phyloP scores from a whole-genome alignment of 2,329 filamentous ascomycete genomes.

The Cladosporium oxysporum region DNA sequence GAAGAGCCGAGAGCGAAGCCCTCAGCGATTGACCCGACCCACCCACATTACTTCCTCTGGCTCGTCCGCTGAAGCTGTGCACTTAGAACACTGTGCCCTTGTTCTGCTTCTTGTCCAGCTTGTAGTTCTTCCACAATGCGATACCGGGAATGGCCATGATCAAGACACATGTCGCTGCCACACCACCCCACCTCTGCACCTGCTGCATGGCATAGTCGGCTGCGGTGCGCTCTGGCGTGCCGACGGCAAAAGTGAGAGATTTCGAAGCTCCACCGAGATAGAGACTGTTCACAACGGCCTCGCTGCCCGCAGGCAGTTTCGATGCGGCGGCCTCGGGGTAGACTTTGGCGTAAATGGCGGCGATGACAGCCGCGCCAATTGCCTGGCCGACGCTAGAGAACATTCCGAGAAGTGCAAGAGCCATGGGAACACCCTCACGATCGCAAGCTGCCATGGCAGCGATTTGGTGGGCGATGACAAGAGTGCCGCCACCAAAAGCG shows the following conservation, averaged over 20 bases:
- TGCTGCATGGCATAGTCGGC: constrained; percentile 52
- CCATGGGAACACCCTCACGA: constrained; percentile 30
- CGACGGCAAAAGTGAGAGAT: constrained; percentile 52
- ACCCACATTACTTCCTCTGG: background rate
- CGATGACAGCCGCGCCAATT: constrained; percentile 49
- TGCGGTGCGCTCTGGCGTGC: constrained; percentile 45
- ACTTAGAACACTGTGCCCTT: constrained; percentile 38
- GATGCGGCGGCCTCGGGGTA: constrained; percentile 26
- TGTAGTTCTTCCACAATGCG: constrained; percentile 40
- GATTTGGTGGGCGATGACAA: constrained; percentile 61
- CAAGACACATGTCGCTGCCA: constrained; percentile 39
- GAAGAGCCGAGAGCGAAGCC: background rate
- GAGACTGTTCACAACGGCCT: constrained; percentile 37
- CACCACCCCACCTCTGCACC: constrained; percentile 47
- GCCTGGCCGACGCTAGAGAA: constrained; percentile 48
- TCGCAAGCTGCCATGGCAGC: constrained; percentile 57
- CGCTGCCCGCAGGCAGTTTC: constrained; percentile 21
- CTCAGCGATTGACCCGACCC: background rate
- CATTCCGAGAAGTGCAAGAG: constrained; percentile 29
- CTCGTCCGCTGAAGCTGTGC: background rate
- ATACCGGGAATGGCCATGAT: constrained; percentile 36
- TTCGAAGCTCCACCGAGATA: constrained; percentile 53
- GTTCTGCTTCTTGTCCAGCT: constrained; percentile 40
- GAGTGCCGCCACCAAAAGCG: constrained; percentile 53
- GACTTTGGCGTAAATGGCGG: constrained; percentile 30